Evolutionary conservation across 177 flowering plant species (phyloP).

Genomic region (Vitis hybrid): DNA sequence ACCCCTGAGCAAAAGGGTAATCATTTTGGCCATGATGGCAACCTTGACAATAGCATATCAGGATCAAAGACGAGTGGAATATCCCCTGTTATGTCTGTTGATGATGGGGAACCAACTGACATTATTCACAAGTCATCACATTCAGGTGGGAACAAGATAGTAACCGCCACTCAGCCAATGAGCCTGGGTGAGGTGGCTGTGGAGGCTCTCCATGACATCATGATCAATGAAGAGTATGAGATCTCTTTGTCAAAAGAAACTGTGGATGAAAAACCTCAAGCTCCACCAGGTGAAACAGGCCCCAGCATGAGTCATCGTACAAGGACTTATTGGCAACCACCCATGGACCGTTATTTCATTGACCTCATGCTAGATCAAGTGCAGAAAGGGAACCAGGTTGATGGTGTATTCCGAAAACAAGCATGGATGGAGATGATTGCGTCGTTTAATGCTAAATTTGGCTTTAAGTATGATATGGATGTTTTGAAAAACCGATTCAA

Average conservation of each 20-base stretch:
- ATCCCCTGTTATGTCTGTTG: too few relatives aligned
- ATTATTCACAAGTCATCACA: constrained; percentile 5
- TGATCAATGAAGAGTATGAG: constrained; percentile 28
- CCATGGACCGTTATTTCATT: constrained; percentile 66
- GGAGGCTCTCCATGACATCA: constrained; percentile 31
- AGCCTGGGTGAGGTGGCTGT: constrained; percentile 8
- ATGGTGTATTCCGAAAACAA: constrained; percentile 52
- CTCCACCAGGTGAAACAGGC: constrained; percentile 11
- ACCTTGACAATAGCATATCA: neutral
- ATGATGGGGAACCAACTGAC: constrained; percentile 15
- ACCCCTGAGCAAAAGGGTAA: constrained; percentile 22
- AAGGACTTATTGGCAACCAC: constrained; percentile 64
- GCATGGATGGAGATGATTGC: constrained; percentile 60
- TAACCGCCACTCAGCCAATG: neutral
- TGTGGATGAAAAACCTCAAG: constrained; percentile 13
- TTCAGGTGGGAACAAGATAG: constrained; percentile 7
- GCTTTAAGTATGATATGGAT: constrained; percentile 45
- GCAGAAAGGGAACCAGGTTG: constrained; percentile 49
- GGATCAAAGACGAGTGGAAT: neutral
- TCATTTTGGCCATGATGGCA: neutral
- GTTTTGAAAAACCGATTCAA: constrained; percentile 61
- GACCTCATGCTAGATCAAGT: constrained; percentile 59
- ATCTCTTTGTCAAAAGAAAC: constrained; percentile 19
- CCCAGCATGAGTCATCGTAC: constrained; percentile 26
- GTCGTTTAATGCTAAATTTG: constrained; percentile 51